These are phyloP conservation scores for Pythium plurisporium DNA, from an alignment of 352 stramenopile species.

Conservation along the genomic window DNA sequence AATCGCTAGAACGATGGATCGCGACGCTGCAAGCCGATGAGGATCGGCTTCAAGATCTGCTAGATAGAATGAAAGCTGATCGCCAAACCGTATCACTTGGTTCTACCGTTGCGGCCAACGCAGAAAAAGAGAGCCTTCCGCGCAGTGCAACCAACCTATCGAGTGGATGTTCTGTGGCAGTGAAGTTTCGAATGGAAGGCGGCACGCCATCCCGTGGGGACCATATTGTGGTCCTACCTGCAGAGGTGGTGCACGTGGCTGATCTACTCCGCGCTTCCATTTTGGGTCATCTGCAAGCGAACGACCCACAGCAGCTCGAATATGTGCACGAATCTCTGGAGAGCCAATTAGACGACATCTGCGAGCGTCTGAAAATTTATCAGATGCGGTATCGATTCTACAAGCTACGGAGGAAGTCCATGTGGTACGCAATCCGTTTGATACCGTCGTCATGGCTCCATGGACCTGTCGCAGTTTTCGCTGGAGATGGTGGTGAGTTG, in stretches of 20 bases:
- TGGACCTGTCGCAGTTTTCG: too few species aligned
- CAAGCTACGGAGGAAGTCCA: constrained; percentile 21
- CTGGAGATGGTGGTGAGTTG: too few species aligned
- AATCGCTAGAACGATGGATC: constrained; percentile 15
- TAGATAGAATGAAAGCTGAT: background rate
- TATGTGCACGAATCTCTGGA: constrained; percentile 29
- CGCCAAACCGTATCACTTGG: too few species aligned
- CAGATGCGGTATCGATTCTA: constrained; percentile 23
- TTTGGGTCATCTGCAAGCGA: constrained; percentile 43
- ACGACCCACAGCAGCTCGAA: constrained; percentile 32
- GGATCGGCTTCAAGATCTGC: background rate
- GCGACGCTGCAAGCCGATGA: constrained; percentile 14
- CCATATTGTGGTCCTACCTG: constrained; percentile 39
- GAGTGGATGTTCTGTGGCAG: constrained; percentile 11
- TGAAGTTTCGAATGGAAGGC: constrained; percentile 9
- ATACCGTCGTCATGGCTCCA: too few species aligned
- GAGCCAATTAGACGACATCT: constrained; percentile 32
- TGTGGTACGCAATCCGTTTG: too few species aligned
- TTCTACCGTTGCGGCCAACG: too few species aligned
- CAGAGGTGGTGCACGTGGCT: constrained; percentile 38
- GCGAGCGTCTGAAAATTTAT: constrained; percentile 30
- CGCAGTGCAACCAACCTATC: too few species aligned
- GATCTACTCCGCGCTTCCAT: constrained; percentile 44
- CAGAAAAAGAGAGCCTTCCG: too few species aligned
- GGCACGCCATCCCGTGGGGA: constrained; percentile 25